Percentiles rank a stretch among this genome's conserved stretches.
Conservation (phyloP, 306 rosid genomes). For the Arachis hypogaea region DNA sequence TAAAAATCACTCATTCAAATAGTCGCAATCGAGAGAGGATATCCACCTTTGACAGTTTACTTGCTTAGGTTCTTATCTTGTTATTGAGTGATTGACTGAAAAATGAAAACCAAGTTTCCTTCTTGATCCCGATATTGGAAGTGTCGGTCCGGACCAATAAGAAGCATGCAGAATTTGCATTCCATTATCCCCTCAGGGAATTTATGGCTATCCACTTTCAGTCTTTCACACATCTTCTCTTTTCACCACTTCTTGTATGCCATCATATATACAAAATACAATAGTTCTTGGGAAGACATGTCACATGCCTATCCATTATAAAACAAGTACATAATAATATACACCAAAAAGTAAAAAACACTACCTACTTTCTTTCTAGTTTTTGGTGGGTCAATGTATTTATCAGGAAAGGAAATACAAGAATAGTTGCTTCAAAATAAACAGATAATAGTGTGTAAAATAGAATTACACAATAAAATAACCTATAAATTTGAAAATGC, state of each 20-base stretch:
- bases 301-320: background rate
- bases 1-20: too few species aligned
- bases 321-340: too few species aligned
- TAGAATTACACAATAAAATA: background rate
- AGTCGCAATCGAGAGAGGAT: too few species aligned
- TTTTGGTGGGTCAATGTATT: too few species aligned
- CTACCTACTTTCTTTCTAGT: too few species aligned
- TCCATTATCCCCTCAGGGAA: slow-evolving; percentile 5
- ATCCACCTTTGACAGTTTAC: too few species aligned
- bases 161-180: slow-evolving; percentile 2
- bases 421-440: background rate
- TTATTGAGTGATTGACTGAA: background rate
- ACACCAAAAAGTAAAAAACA: too few species aligned
- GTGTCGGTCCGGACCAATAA: background rate
- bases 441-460: background rate
- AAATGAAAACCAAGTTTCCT: background rate
- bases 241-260: background rate
- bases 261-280: too few species aligned
- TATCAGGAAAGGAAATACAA: background rate
- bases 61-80: background rate
- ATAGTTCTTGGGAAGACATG: background rate
- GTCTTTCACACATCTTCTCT: background rate
- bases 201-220: background rate
- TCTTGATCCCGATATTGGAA: background rate
- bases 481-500: background rate